phyloP scores from a whole-genome alignment of 371 early-diverging fungal genomes.

The Paraphysoderma sedebokerense region DNA sequence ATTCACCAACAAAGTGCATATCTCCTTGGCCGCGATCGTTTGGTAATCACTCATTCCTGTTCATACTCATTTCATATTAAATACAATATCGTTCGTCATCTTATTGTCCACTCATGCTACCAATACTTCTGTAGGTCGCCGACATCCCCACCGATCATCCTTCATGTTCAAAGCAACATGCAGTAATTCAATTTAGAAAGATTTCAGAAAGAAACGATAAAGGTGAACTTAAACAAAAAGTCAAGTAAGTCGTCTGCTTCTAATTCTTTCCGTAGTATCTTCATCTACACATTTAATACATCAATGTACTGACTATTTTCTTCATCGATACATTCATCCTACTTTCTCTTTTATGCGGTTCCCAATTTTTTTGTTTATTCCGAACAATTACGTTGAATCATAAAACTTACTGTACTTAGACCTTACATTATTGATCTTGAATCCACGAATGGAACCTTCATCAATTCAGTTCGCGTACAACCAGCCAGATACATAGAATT shows the following conservation, averaged over 20 bases:
- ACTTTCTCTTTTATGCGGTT: no score
- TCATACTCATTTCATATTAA: neutral
- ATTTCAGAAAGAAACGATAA: conserved; percentile 10
- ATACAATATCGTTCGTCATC: neutral
- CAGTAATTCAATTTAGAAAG: conserved; percentile 68
- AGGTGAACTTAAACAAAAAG: neutral
- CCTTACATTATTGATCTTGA: conserved; percentile 90
- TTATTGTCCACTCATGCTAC: neutral
- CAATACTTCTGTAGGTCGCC: conserved; percentile 39
- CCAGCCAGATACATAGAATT: conserved; percentile 66
- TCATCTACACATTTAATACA: neutral
- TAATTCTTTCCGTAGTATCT: neutral
- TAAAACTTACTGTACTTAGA: no score
- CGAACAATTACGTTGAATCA: no score
- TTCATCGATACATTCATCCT: neutral
- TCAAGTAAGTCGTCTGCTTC: no score
- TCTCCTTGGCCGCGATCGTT: conserved; percentile 73
- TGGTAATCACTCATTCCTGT: conserved; percentile 19
- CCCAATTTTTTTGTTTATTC: no score
- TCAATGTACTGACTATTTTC: neutral
- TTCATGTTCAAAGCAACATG: conserved; percentile 74
- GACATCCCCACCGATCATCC: conserved; percentile 84
- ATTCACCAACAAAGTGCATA: conserved; percentile 74
- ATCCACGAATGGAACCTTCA: conserved; percentile 74
- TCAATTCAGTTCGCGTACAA: conserved; percentile 62